Evolutionary conservation across 306 rosid genomes (phyloP).

Genomic region (Fragaria vesca): DNA sequence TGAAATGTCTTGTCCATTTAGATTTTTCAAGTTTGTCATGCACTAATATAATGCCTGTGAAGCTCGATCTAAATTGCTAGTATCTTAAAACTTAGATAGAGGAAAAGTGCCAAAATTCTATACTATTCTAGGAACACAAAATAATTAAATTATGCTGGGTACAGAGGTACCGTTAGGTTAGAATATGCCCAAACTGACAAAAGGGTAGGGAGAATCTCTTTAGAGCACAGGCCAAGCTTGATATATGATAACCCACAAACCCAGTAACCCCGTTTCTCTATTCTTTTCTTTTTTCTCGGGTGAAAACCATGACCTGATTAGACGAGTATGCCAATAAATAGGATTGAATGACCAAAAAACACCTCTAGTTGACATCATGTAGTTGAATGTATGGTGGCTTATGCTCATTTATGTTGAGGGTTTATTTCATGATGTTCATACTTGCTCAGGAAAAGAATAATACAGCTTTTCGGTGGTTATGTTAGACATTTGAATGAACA

Average conservation of each 20-base stretch:
- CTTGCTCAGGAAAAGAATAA: not conserved
- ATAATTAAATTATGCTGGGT: too few relatives aligned
- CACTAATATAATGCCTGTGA: not conserved
- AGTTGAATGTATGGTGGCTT: not conserved
- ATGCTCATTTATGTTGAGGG: not conserved
- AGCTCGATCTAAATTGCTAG: not conserved
- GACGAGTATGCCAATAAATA: not conserved
- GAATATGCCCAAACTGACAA: not conserved
- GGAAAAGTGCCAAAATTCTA: not conserved
- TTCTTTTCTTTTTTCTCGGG: not conserved
- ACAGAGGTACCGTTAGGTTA: not conserved
- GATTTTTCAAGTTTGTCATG: not conserved
- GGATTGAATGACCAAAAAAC: not conserved
- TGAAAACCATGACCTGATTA: not conserved
- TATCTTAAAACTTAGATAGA: not conserved
- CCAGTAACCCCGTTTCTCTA: too few relatives aligned
- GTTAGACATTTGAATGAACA: not conserved
- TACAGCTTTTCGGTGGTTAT: not conserved
- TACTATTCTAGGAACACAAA: not conserved
- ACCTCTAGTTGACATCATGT: not conserved
- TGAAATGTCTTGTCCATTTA: slow-evolving; percentile 8
- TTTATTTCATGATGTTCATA: not conserved
- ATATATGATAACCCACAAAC: not conserved
- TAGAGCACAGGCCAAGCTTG: not conserved
- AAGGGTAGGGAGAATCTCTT: not conserved